Base-by-base conservation (phyloP, 2,329 filamentous ascomycete genomes). In the Claviceps humidiphila region DNA sequence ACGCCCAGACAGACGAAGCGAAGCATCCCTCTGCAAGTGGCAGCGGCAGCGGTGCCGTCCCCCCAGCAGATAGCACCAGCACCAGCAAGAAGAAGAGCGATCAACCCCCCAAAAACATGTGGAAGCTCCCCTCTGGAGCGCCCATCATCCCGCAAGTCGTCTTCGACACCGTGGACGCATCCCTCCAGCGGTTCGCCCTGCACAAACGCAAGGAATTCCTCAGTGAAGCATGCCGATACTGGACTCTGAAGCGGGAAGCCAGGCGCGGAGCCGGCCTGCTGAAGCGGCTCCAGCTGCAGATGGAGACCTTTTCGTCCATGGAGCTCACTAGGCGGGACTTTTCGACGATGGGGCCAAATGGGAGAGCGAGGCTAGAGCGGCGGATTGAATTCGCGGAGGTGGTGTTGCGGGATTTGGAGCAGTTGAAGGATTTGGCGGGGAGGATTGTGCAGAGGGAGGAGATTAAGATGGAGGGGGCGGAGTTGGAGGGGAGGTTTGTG, bases 291-390 rank as follows among this genome's bases (percentile, higher is more conserved):
- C 93, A 98, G 66, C 72, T 97, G 53, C 90, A 96, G 66, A 86
- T 96, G 77, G 91, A 97, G 67, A 88, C 89, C 0, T 98, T 97
- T 67, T 91, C 91, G 6, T 95, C 89, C 0, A 95, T 96, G 85
- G 93, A 98, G 68, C 84, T 98, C 58, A 96, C 93, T 2, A 80
- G 93, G 50, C 85, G 93, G 54, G 91, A 97, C 67, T 98, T 96
- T 68, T 86, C 86, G n/a, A 85, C 86, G 40, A 95, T 97, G 88
- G 93, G 93, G 6, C 82, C 86, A 42, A 83, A 82, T 47, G 93
- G 93, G 51, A 82, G 84, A 61, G 78, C 85, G 26, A 80, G 89
- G 48, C 74, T 98, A 34, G 76, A 84, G 49, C 78, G 89, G 53
- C 83, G 93, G 45, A 90, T 97, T 58, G 87, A 91, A 56, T 98